Evolutionary conservation across 129 eudicot genomes (phyloP).

Genomic region (Lactuca sativa): DNA sequence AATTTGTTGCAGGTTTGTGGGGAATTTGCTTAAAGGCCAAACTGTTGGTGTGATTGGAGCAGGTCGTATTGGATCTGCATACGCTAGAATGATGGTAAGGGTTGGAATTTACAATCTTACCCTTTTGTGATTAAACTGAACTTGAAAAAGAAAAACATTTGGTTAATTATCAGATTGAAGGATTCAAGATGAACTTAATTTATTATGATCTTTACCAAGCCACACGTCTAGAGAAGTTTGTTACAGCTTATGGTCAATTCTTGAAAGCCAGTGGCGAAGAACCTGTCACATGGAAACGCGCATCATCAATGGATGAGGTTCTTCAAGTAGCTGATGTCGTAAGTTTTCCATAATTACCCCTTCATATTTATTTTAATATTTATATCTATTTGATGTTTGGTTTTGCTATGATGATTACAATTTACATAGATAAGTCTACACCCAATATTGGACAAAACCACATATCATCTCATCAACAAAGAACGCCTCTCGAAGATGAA

Average conservation of each 20-base stretch:
- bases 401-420: neutral
- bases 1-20: constrained; percentile 66
- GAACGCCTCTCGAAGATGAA: constrained; percentile 92
- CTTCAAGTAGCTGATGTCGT: constrained; percentile 91
- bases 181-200: constrained; percentile 97
- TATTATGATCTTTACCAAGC: constrained; percentile 96
- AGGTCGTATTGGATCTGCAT: constrained; percentile 98
- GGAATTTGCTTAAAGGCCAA: constrained; percentile 96
- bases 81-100: constrained; percentile 98
- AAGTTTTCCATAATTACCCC: constrained; percentile 15
- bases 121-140: neutral
- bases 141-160: constrained; percentile 3
- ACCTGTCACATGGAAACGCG: constrained; percentile 96
- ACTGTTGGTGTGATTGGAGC: constrained; percentile 99
- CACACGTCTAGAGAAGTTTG: constrained; percentile 94
- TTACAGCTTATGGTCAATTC: constrained; percentile 98
- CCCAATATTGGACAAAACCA: constrained; percentile 94
- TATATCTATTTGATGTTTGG: neutral
- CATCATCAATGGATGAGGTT: constrained; percentile 91
- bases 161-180: constrained; percentile 67
- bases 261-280: constrained; percentile 93
- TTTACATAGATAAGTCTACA: constrained; percentile 86
- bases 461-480: constrained; percentile 96
- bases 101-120: neutral
- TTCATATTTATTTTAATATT: neutral